phyloP scores from a whole-genome alignment of 1,139 yeast genomes.

The Geotrichum siamense region DNA sequence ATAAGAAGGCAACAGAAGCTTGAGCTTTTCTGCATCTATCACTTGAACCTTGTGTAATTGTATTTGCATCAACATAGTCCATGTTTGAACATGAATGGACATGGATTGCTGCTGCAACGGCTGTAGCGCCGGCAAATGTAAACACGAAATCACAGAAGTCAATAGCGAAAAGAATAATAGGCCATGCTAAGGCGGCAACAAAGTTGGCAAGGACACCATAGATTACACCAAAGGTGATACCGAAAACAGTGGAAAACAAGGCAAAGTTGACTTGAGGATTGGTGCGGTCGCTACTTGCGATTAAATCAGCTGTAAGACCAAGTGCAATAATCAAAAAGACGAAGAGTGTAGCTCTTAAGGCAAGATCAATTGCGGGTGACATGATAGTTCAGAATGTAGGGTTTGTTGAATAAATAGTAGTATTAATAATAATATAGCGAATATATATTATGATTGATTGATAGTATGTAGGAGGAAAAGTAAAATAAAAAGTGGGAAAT shows the following conservation, averaged over 20 bases:
- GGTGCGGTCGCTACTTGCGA: conserved; percentile 49
- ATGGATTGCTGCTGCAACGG: conserved; percentile 84
- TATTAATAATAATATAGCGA: too few relatives aligned
- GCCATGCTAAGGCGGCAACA: conserved; percentile 78
- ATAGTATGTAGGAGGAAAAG: too few relatives aligned
- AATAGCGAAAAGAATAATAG: conserved; percentile 60
- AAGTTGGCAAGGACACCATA: conserved; percentile 78
- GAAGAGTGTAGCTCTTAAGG: conserved; percentile 68
- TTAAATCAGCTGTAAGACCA: conserved; percentile 83
- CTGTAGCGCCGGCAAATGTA: conserved; percentile 91
- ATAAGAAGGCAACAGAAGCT: conserved; percentile 84
- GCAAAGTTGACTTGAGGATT: conserved; percentile 85
- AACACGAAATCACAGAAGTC: conserved; percentile 87
- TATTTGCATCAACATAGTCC: conserved; percentile 55
- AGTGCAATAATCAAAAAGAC: conserved; percentile 66
- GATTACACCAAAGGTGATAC: conserved; percentile 66
- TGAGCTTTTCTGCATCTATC: conserved; percentile 95
- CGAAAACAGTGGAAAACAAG: conserved; percentile 82
- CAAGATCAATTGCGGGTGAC: conserved; percentile 54
- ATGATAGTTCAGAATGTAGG: too few relatives aligned
- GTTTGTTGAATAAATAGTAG: too few relatives aligned
- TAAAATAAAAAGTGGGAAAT: too few relatives aligned
- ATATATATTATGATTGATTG: too few relatives aligned
- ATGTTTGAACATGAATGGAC: conserved; percentile 76
- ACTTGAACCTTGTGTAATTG: conserved; percentile 62